A percentile compares a stretch with the other conserved stretches of the same genome.
phyloP scores from a whole-genome alignment of 2,329 filamentous ascomycete species.

The Alternaria rosae region DNA sequence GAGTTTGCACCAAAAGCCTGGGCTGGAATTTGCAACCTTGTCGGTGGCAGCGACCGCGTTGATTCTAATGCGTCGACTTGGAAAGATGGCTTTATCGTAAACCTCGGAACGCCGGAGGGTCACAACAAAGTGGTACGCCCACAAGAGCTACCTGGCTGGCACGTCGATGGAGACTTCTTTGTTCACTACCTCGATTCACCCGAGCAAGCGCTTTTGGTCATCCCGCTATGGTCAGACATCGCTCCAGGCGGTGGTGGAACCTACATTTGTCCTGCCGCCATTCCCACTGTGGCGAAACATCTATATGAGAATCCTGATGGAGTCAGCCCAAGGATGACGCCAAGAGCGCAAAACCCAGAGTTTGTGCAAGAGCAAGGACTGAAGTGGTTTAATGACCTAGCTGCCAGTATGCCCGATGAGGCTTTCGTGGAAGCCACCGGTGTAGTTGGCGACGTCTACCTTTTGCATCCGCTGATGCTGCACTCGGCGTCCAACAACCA shows the following conservation, averaged over 20 bases:
- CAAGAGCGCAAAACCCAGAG: constrained; percentile 57
- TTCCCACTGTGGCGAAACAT: constrained; percentile 64
- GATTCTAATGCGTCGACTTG: constrained; percentile 58
- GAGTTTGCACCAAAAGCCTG: constrained; percentile 71
- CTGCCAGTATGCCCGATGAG: constrained; percentile 42
- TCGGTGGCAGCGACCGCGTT: constrained; percentile 63
- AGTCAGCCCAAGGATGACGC: constrained; percentile 70
- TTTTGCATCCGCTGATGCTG: constrained; percentile 68
- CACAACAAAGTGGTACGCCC: constrained; percentile 61
- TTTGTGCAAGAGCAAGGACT: constrained; percentile 55
- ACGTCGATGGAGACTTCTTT: constrained; percentile 77
- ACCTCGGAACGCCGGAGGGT: constrained; percentile 64
- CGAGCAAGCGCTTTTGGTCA: constrained; percentile 73
- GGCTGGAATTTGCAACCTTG: constrained; percentile 70
- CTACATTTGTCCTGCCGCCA: constrained; percentile 67
- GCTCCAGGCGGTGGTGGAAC: constrained; percentile 68
- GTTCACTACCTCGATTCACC: constrained; percentile 74
- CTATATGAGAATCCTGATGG: constrained; percentile 68
- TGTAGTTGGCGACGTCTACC: constrained; percentile 63
- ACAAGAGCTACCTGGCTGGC: constrained; percentile 66
- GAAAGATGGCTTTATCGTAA: constrained; percentile 74
- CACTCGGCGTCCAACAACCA: constrained; percentile 63
- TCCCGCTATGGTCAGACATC: constrained; percentile 72
- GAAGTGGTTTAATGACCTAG: constrained; percentile 56
- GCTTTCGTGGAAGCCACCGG: constrained; percentile 65